Conservation (phyloP, 2,329 filamentous ascomycete genomes). For the Pyrenochaeta sp. region DNA sequence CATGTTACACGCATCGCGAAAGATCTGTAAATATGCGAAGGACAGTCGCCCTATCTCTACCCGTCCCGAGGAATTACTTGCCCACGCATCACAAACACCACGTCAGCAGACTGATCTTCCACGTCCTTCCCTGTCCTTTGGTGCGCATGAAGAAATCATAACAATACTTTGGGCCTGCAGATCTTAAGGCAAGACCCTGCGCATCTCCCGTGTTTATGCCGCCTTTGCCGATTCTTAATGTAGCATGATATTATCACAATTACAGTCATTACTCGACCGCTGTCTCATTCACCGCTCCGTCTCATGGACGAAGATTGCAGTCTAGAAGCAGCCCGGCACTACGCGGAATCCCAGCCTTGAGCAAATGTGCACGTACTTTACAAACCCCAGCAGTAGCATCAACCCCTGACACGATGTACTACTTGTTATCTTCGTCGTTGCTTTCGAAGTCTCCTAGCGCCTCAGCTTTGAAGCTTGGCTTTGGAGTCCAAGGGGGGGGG, state of each 20-base stretch:
- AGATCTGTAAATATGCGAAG: background rate
- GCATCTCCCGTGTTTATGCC: slow-evolving; percentile 7
- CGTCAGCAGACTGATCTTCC: slow-evolving; percentile 1
- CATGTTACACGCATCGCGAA: slow-evolving; percentile 12
- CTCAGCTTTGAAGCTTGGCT: no score
- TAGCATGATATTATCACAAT: background rate
- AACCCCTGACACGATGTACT: no score
- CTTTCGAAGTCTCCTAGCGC: no score
- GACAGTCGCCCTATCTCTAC: slow-evolving; percentile 5
- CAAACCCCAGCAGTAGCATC: no score
- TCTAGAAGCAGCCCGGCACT: no score
- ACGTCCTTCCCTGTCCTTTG: slow-evolving; percentile 3
- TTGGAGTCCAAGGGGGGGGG: no score
- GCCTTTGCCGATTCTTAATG: background rate
- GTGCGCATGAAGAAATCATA: slow-evolving; percentile 1
- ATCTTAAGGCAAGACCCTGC: background rate
- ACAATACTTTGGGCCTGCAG: background rate
- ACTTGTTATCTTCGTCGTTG: no score
- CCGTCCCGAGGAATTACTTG: slow-evolving; percentile 15
- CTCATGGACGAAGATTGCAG: background rate
- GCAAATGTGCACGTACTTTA: no score
- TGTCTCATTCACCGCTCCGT: background rate
- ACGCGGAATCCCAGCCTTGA: no score
- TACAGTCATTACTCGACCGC: background rate
- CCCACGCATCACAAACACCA: slow-evolving; percentile 12